Evolutionary conservation across 345 rosid genomes (phyloP).

Genomic region (Eutrema heterophyllum): DNA sequence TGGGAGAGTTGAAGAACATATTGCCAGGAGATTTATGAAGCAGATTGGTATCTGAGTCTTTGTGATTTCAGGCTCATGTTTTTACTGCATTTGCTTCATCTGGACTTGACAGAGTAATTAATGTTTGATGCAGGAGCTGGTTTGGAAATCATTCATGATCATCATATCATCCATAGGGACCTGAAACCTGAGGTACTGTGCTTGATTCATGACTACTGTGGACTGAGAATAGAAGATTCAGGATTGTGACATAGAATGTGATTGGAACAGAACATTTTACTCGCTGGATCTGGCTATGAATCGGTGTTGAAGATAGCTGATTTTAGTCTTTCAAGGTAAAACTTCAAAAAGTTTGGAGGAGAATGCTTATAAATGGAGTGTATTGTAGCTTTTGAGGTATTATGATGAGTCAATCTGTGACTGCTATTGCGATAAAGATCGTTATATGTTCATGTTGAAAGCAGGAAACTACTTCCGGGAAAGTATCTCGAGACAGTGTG

Average conservation of each 20-base stretch:
- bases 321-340: slow-evolving; percentile 71
- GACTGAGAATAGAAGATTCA: not conserved
- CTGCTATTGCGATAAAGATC: not conserved
- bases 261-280: slow-evolving; percentile 51
- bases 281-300: slow-evolving; percentile 39
- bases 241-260: not conserved
- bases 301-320: slow-evolving; percentile 66
- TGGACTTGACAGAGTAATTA: not conserved
- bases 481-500: slow-evolving; percentile 50
- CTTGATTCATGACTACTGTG: not conserved
- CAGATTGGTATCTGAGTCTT: slow-evolving; percentile 44
- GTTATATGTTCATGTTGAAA: not conserved
- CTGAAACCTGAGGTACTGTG: slow-evolving; percentile 54
- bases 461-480: slow-evolving; percentile 42
- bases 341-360: not conserved
- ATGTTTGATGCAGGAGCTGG: slow-evolving; percentile 47
- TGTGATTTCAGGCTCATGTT: not conserved
- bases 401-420: too few species aligned
- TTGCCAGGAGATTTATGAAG: slow-evolving; percentile 52
- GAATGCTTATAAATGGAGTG: not conserved
- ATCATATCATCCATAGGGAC: slow-evolving; percentile 56
- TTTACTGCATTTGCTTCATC: not conserved
- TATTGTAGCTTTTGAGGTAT: not conserved
- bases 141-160: slow-evolving; percentile 50
- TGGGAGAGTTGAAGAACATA: slow-evolving; percentile 49